phyloP scores from a whole-genome alignment of 805 yeast species.

The Pichia manshurica region DNA sequence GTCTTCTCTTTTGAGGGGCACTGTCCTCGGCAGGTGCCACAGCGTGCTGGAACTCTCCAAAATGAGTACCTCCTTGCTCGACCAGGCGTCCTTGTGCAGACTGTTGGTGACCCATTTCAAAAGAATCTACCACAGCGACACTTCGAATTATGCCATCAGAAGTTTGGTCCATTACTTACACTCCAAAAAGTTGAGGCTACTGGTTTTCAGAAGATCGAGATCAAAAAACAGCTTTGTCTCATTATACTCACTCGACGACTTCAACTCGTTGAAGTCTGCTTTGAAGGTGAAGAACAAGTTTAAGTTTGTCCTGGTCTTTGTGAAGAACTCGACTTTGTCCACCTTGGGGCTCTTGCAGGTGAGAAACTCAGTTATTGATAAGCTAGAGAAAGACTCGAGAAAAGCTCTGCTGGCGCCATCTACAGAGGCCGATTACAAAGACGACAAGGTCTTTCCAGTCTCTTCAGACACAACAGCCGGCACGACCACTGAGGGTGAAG shows the following conservation, averaged over 20 bases:
- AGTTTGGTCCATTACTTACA: constrained; percentile 10
- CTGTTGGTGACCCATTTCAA: constrained; percentile 1
- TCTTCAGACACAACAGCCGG: no score
- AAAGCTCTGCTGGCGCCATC: background rate
- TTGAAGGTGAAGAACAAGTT: background rate
- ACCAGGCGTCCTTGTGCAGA: background rate
- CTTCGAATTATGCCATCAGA: background rate
- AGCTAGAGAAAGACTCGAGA: background rate
- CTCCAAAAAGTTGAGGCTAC: constrained; percentile 11
- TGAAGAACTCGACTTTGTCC: constrained; percentile 9
- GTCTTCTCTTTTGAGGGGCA: constrained; percentile 7
- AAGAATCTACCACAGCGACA: background rate
- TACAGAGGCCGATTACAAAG: no score
- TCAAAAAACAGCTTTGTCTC: background rate
- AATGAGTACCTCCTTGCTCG: no score
- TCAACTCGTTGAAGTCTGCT: constrained; percentile 1
- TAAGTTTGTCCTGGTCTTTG: constrained; percentile 6
- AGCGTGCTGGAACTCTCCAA: background rate
- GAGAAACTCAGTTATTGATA: constrained; percentile 3
- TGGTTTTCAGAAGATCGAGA: constrained; percentile 8
- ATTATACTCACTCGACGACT: background rate
- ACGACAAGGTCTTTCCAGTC: no score
- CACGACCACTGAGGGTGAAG: no score
- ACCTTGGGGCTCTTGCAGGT: background rate
- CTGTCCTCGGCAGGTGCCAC: background rate